Conservation (phyloP, 768 basidiomycete species). For the Boletus reticuloceps region DNA sequence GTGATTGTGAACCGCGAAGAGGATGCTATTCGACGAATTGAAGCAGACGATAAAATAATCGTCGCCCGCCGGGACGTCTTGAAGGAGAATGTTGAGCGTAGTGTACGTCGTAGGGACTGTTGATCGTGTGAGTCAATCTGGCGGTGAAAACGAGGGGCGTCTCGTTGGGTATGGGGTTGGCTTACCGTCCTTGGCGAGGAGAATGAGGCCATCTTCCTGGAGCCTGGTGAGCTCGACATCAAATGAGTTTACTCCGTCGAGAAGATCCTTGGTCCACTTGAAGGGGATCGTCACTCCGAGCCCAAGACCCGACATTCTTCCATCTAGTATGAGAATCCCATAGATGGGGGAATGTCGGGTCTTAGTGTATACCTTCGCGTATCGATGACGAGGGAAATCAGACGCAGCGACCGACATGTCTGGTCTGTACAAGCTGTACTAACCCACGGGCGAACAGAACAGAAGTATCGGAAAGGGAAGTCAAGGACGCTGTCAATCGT, state of each 20-base stretch:
- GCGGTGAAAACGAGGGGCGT: too few relatives aligned
- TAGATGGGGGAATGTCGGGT: too few relatives aligned
- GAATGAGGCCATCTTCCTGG: conserved; percentile 54
- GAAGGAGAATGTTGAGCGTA: conserved; percentile 57
- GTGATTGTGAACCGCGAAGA: conserved; percentile 64
- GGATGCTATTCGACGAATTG: too few relatives aligned
- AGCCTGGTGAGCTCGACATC: conserved; percentile 72
- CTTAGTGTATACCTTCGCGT: too few relatives aligned
- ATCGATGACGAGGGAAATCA: too few relatives aligned
- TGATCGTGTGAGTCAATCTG: background rate
- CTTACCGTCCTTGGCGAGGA: conserved; percentile 66
- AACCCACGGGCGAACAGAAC: background rate
- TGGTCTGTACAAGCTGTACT: too few relatives aligned
- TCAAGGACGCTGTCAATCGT: too few relatives aligned
- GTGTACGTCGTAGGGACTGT: conserved; percentile 37
- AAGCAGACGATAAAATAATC: conserved; percentile 79
- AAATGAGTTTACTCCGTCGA: conserved; percentile 59
- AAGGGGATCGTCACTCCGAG: conserved; percentile 29
- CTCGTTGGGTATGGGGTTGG: background rate
- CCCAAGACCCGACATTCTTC: too few relatives aligned
- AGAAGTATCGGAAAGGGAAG: too few relatives aligned
- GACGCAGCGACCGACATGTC: too few relatives aligned
- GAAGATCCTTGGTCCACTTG: conserved; percentile 64
- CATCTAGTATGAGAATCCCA: too few relatives aligned
- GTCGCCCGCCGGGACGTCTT: conserved; percentile 64